A percentile compares a stretch with the other conserved stretches of the same genome.
These are phyloP conservation scores for barley (Hordeum vulgare) DNA, from an alignment of 176 grass and related monocot genomes.

Conservation along the genomic window MorexV3_pseudomolecules_assembly NC_058518.1:360890337-360890836, in stretches of 20 bases:
- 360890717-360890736: constrained; percentile 80
- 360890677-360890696: constrained; percentile 29
- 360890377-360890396: too few relatives aligned
- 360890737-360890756: constrained; percentile 52
- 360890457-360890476: too few relatives aligned
- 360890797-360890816: constrained; percentile 60
- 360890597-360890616: constrained; percentile 6
- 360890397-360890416: too few relatives aligned
- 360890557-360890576: constrained; percentile 3
- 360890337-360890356: constrained; percentile 76
- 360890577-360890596: background rate
- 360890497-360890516: too few relatives aligned
- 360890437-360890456: too few relatives aligned
- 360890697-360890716: constrained; percentile 60
- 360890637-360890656: constrained; percentile 61
- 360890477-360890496: too few relatives aligned
- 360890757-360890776: constrained; percentile 35
- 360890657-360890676: constrained; percentile 34
- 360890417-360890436: too few relatives aligned
- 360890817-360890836: constrained; percentile 75
- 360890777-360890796: constrained; percentile 58
- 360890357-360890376: constrained; percentile 65
- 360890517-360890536: background rate
- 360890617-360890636: constrained; percentile 75
- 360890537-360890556: background rate